A percentile compares a stretch with the other conserved stretches of the same genome.
These are phyloP conservation scores for Pyrus betulifolia DNA, from an alignment of 306 rosid genomes.

Conservation along the genomic window DNA sequence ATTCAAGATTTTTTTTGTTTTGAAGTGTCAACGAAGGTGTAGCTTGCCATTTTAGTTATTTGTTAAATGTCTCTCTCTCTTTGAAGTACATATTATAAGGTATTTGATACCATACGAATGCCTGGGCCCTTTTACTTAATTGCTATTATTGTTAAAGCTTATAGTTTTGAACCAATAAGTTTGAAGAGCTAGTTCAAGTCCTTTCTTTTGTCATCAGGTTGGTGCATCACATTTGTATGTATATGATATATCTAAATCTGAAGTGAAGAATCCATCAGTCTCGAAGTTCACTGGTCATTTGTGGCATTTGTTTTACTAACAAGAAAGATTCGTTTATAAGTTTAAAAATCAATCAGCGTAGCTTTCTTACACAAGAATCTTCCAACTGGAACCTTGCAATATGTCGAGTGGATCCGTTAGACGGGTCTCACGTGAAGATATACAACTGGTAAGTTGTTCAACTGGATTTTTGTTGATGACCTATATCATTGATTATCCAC, in stretches of 20 bases:
- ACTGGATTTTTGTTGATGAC: conserved; percentile 3
- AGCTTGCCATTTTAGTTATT: background rate
- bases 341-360: background rate
- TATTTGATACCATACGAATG: background rate
- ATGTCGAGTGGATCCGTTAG: conserved; percentile 81
- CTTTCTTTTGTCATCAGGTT: conserved; percentile 1
- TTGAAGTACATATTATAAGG: background rate
- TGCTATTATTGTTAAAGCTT: background rate
- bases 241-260: background rate
- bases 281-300: background rate
- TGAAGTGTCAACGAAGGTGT: background rate
- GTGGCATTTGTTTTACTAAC: background rate
- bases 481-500: background rate
- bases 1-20: background rate
- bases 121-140: background rate
- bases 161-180: background rate
- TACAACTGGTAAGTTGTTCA: conserved; percentile 64
- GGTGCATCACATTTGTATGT: background rate
- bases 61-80: background rate
- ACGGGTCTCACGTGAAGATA: conserved; percentile 76
- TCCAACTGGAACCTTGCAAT: conserved; percentile 7
- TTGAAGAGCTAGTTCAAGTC: conserved; percentile 1
- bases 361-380: conserved; percentile 4
- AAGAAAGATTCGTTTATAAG: background rate
- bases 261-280: background rate